Evolutionary conservation across 352 stramenopile species (phyloP).

Genomic region (Globisporangium radiosum): DNA sequence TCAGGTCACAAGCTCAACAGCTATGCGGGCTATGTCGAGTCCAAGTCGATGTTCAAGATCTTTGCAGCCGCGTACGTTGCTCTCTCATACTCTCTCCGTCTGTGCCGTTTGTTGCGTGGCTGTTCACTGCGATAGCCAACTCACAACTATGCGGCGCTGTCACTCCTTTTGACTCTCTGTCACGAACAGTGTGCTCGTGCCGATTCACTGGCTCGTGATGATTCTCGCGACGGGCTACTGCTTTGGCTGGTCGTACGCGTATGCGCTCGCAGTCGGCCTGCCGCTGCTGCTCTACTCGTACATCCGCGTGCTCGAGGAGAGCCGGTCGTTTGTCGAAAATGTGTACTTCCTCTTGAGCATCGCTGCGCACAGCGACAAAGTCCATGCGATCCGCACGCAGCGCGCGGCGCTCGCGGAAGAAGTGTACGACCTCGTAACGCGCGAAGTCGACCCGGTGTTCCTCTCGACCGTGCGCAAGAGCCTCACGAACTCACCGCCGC

Average conservation of each 20-base stretch:
- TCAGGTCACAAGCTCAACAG: conserved; percentile 65
- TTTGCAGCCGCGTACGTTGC: conserved; percentile 49
- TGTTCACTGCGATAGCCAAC: too few relatives aligned
- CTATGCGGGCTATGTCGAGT: conserved; percentile 61
- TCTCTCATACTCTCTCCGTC: not conserved
- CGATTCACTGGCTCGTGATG: conserved; percentile 58
- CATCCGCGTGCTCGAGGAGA: conserved; percentile 73
- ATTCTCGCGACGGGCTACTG: conserved; percentile 53
- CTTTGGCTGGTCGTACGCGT: conserved; percentile 50
- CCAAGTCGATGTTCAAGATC: conserved; percentile 80
- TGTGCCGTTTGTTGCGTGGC: conserved; percentile 1
- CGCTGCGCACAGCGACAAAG: conserved; percentile 48
- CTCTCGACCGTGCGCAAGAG: conserved; percentile 51
- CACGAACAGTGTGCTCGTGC: conserved; percentile 44
- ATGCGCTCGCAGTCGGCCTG: conserved; percentile 42
- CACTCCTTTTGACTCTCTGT: conserved; percentile 1
- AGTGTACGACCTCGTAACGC: conserved; percentile 47
- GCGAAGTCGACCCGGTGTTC: conserved; percentile 48
- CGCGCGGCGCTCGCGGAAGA: conserved; percentile 42
- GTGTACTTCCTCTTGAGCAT: conserved; percentile 74
- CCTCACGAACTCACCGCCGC: conserved; percentile 31
- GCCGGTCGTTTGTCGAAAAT: conserved; percentile 69
- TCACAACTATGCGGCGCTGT: too few relatives aligned
- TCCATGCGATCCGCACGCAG: conserved; percentile 45
- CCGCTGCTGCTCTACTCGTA: conserved; percentile 70